A percentile compares a stretch with the other conserved stretches of the same genome.
phyloP scores from a whole-genome alignment of 805 yeast genomes.

The Yarrowia deformans region DNA sequence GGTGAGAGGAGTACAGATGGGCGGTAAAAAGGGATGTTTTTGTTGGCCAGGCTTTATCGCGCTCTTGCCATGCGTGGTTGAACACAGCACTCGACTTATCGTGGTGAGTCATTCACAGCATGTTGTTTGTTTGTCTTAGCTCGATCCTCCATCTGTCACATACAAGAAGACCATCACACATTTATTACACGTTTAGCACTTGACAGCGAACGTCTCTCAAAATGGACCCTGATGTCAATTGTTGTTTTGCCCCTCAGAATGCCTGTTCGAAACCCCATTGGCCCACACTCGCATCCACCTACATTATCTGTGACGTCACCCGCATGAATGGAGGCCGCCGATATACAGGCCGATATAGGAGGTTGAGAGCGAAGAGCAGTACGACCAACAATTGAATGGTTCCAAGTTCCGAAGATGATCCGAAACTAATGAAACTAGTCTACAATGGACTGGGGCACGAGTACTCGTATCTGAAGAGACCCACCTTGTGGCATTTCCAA shows the following conservation, averaged over 20 bases:
- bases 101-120: neutral
- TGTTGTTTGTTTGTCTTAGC: neutral
- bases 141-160: neutral
- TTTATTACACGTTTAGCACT: neutral
- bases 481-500: neutral
- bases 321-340: neutral
- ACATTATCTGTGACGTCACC: slow-evolving; percentile 13
- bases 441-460: neutral
- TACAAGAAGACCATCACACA: neutral
- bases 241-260: neutral
- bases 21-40: slow-evolving; percentile 2
- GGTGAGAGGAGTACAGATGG: neutral
- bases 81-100: too few species aligned
- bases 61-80: neutral
- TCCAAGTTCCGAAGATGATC: neutral
- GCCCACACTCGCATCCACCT: neutral
- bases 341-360: neutral
- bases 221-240: neutral
- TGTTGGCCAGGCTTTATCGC: neutral
- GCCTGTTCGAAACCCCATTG: neutral
- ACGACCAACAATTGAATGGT: too few species aligned
- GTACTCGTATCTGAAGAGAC: neutral
- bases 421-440: neutral
- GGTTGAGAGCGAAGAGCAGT: neutral
- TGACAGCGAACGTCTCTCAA: neutral